phyloP scores from a whole-genome alignment of 2,329 filamentous ascomycete genomes.

The Fusarium cicatricum region DNA sequence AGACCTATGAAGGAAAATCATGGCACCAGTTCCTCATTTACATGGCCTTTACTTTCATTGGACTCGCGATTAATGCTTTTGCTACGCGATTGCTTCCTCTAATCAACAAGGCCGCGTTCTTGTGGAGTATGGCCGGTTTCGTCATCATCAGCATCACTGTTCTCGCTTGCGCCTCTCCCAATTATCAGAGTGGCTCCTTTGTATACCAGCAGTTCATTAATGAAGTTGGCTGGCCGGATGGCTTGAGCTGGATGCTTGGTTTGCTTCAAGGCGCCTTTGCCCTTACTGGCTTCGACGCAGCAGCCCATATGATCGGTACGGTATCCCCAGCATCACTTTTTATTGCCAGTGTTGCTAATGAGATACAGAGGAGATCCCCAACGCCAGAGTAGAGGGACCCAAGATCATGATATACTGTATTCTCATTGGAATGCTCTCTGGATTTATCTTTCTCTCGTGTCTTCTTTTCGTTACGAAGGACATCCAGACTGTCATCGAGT shows the following conservation, averaged over 20 bases:
- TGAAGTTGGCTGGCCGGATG: conserved; percentile 73
- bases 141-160: conserved; percentile 74
- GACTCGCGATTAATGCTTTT: conserved; percentile 72
- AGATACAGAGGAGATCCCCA: conserved; percentile 63
- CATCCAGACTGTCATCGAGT: conserved; percentile 63
- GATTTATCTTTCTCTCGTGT: conserved; percentile 66
- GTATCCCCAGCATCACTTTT: neutral
- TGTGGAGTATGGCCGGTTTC: conserved; percentile 76
- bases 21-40: conserved; percentile 82
- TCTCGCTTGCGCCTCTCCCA: conserved; percentile 69
- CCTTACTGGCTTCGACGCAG: conserved; percentile 58
- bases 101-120: conserved; percentile 73
- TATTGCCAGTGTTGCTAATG: neutral
- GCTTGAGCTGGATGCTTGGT: conserved; percentile 65
- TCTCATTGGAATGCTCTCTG: conserved; percentile 68
- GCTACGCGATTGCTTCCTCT: conserved; percentile 64
- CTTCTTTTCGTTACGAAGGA: conserved; percentile 71
- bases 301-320: conserved; percentile 50
- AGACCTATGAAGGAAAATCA: conserved; percentile 62
- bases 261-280: conserved; percentile 61
- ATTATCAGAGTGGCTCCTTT: conserved; percentile 70
- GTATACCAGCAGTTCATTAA: conserved; percentile 76
- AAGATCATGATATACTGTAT: conserved; percentile 74
- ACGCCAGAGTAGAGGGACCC: conserved; percentile 65
- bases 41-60: conserved; percentile 67